phyloP scores from a whole-genome alignment of 805 yeast species.

The Yamadazyma paraphyllophila region DNA sequence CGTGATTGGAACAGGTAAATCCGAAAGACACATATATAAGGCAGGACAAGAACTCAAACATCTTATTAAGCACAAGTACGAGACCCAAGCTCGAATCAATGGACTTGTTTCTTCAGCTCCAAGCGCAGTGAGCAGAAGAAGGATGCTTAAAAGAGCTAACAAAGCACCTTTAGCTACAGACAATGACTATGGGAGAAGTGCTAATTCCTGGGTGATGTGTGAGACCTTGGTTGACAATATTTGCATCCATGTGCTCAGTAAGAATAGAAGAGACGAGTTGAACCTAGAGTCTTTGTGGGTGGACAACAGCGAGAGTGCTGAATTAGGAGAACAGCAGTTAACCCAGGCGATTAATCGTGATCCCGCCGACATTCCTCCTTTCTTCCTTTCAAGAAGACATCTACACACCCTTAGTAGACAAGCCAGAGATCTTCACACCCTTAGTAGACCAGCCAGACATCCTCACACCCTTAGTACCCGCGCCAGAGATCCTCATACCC shows the following conservation, averaged over 20 bases:
- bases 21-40: slow-evolving; percentile 70
- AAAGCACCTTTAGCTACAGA: slow-evolving; percentile 52
- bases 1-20: slow-evolving; percentile 74
- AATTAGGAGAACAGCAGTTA: neutral
- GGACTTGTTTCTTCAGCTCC: slow-evolving; percentile 66
- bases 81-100: slow-evolving; percentile 53
- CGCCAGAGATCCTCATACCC: too few species aligned
- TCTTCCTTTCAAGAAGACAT: slow-evolving; percentile 12
- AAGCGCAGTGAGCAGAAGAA: slow-evolving; percentile 35
- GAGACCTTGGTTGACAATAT: slow-evolving; percentile 56
- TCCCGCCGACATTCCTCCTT: slow-evolving; percentile 7
- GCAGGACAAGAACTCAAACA: slow-evolving; percentile 61
- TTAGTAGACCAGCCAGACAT: too few species aligned
- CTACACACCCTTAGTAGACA: slow-evolving; percentile 35
- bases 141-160: slow-evolving; percentile 50
- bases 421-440: too few species aligned
- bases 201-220: slow-evolving; percentile 82
- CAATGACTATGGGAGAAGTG: slow-evolving; percentile 52
- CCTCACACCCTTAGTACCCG: neutral
- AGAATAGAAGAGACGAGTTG: slow-evolving; percentile 62
- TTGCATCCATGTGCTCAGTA: slow-evolving; percentile 70
- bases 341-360: neutral
- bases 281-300: slow-evolving; percentile 71
- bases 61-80: slow-evolving; percentile 50
- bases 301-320: slow-evolving; percentile 3